These are phyloP conservation scores for Asterella californica DNA, from an alignment of 225 moss, liverwort and hornwort species.

Conservation along the genomic window DNA sequence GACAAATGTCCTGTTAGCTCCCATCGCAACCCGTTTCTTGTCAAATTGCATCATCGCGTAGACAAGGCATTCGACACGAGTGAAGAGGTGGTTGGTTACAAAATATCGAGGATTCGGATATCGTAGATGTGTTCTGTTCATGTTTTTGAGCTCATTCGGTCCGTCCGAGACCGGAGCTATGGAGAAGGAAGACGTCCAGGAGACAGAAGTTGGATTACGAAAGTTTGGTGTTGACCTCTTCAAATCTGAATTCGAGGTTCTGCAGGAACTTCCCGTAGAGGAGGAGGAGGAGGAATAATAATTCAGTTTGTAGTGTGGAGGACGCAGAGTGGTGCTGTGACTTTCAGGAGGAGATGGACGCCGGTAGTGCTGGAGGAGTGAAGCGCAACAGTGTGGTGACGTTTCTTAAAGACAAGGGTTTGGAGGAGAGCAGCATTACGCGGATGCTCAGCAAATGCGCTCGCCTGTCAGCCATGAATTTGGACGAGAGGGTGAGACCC, in stretches of 20 bases:
- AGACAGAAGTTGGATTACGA: neutral
- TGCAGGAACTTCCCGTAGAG: neutral
- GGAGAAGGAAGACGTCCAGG: neutral
- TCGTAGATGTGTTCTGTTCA: neutral
- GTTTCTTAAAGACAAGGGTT: conserved; percentile 44
- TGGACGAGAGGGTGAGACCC: conserved; percentile 36
- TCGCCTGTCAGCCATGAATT: conserved; percentile 36
- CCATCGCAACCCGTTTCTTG: no score
- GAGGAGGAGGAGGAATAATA: neutral
- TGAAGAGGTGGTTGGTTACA: no score
- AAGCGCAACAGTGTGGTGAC: conserved; percentile 20
- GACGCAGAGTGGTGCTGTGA: neutral
- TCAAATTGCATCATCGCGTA: no score
- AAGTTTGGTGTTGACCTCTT: neutral
- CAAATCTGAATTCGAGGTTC: neutral
- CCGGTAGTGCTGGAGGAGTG: neutral
- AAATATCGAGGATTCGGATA: no score
- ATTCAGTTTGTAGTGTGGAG: neutral
- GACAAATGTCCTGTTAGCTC: no score
- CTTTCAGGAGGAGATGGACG: neutral
- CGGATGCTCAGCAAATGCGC: conserved; percentile 58
- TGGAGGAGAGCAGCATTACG: conserved; percentile 40
- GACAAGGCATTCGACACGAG: no score
- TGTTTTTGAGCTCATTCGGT: neutral
- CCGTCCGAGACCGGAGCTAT: neutral